A percentile compares a stretch with the other conserved stretches of the same genome.
Conservation (phyloP, 352 stramenopile genomes). For the Phytophthora citricola region DNA sequence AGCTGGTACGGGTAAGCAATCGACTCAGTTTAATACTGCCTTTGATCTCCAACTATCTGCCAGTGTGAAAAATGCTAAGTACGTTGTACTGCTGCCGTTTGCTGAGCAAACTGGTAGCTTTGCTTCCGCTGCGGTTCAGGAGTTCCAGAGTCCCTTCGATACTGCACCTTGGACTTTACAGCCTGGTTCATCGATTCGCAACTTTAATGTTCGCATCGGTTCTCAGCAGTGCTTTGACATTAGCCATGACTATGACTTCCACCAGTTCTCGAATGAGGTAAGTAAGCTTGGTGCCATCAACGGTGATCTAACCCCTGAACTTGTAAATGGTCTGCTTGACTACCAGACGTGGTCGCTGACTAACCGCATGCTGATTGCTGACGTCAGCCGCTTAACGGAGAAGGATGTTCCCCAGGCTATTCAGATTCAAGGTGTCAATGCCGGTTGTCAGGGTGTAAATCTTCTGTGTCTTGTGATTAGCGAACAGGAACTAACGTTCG, state of each 20-base stretch:
- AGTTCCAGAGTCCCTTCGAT: slow-evolving; percentile 3
- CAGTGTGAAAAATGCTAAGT: slow-evolving; percentile 8
- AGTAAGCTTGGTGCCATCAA: slow-evolving; percentile 24
- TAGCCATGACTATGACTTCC: neutral
- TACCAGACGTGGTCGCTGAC: slow-evolving; percentile 5
- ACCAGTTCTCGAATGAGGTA: neutral
- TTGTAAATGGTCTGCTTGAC: slow-evolving; percentile 1
- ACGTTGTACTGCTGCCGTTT: neutral
- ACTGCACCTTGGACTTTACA: slow-evolving; percentile 2
- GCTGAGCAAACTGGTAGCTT: slow-evolving; percentile 5
- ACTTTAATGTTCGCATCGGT: slow-evolving; percentile 8
- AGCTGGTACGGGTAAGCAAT: slow-evolving; percentile 1
- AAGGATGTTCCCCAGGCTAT: neutral
- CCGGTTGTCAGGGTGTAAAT: neutral
- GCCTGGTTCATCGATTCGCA: slow-evolving; percentile 1
- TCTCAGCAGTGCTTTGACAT: neutral
- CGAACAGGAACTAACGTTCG: neutral
- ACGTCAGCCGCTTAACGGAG: neutral
- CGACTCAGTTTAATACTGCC: neutral
- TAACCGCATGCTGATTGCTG: neutral
- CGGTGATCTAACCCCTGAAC: slow-evolving; percentile 4
- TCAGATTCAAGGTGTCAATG: neutral
- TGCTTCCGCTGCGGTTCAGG: slow-evolving; percentile 1
- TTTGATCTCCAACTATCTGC: slow-evolving; percentile 13
- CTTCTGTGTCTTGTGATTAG: neutral